Base-by-base conservation (phyloP, 108 stramenopile genomes). In the Pinguiococcus pyrenoidosus region DNA sequence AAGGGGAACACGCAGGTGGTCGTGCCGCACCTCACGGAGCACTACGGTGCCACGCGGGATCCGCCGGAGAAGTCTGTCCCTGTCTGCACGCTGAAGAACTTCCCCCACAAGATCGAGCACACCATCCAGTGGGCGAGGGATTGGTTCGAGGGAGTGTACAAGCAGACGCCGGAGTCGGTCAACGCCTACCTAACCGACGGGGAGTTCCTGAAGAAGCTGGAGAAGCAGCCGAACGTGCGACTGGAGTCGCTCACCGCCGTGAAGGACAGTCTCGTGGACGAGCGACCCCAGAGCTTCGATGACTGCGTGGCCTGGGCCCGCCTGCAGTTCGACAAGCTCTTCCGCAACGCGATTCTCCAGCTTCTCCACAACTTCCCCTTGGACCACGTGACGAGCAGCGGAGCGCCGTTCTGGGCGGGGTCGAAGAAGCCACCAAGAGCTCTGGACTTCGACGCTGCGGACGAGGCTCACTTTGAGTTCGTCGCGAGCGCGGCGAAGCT, bases 1-100 rank as follows among this genome's bases (percentile, higher is more conserved):
- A 99, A 99, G 77, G 89, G 89, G 14, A 88, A 89, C 51, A 91
- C 53, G 1, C 90, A 94, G 74, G 73, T 94, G 33, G 90, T 97
- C n/a, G 84, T 90, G 16, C 92, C 96, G 0, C 71, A 80, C 49
- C 67, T 89, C 10, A 94, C 96, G n/a, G 91, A 94, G 64, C 87
- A 90, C 56, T 98, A 98, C 59, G 90, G 90, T 0, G 92, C 92
- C 26, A 90, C 87, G 16, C 83, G 92, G 39, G 92, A 97, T 65
- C 92, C 91, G 42, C 89, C 92, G 2, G 96, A 94, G 66, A 94
- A 94, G 75, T 54, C 64, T 36, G 89, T 99, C 68, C 96, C 96
- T 22, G 86, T 96, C 22, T 99, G 96, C 59, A 99, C 96, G 1
- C 74, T 99, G 29, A 99, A 99, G 76, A 91, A 94, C 80, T 99